Evolutionary conservation across 108 stramenopile genomes (phyloP).

Genomic region (Fistulifera pelliculosa): DNA sequence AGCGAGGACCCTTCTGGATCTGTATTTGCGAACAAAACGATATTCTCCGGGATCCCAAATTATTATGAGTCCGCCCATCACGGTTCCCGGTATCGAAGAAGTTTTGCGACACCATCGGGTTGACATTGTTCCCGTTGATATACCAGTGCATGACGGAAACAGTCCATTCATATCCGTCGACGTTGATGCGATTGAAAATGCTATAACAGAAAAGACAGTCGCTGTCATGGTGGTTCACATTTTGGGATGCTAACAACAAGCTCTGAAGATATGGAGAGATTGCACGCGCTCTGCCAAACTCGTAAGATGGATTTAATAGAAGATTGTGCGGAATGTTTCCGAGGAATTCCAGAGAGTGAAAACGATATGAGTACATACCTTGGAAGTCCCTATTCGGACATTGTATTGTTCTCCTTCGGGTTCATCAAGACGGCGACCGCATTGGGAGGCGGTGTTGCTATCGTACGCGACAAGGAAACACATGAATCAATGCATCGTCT

Average conservation of each 20-base stretch:
- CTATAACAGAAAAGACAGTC: slow-evolving; percentile 52
- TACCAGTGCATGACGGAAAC: slow-evolving; percentile 14
- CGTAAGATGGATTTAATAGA: slow-evolving; percentile 57
- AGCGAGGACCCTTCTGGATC: slow-evolving; percentile 63
- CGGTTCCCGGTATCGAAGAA: slow-evolving; percentile 68
- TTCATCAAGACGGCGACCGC: slow-evolving; percentile 79
- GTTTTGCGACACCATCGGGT: slow-evolving; percentile 48
- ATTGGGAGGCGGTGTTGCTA: slow-evolving; percentile 64
- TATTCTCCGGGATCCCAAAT: slow-evolving; percentile 56
- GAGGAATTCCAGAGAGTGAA: slow-evolving; percentile 22
- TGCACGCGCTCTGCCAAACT: slow-evolving; percentile 35
- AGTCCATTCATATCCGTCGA: slow-evolving; percentile 24
- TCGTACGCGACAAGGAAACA: slow-evolving; percentile 11
- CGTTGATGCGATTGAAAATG: slow-evolving; percentile 24
- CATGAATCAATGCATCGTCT: slow-evolving; percentile 42
- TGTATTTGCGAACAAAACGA: slow-evolving; percentile 45
- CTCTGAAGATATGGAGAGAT: slow-evolving; percentile 18
- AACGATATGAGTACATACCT: slow-evolving; percentile 16
- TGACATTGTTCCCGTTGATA: slow-evolving; percentile 58
- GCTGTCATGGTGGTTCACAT: slow-evolving; percentile 79
- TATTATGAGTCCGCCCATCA: slow-evolving; percentile 63
- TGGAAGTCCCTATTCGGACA: slow-evolving; percentile 31
- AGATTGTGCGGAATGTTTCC: slow-evolving; percentile 81
- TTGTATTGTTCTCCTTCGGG: slow-evolving; percentile 78
- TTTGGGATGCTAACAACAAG: slow-evolving; percentile 43